phyloP scores from a whole-genome alignment of 129 eudicot genomes.

The Logfia minima region DNA sequence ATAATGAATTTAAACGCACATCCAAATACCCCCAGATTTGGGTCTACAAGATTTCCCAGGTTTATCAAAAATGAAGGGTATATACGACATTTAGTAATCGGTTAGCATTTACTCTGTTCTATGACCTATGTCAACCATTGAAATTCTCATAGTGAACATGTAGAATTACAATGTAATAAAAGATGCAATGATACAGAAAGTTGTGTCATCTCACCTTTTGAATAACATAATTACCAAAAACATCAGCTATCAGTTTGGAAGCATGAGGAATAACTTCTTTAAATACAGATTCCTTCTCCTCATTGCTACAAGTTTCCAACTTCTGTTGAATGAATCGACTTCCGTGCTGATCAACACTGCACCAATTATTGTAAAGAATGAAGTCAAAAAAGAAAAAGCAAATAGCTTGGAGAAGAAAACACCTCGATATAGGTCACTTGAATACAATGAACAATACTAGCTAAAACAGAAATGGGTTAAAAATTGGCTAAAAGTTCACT shows the following conservation, averaged over 20 bases:
- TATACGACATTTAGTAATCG: not conserved
- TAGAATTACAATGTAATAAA: not conserved
- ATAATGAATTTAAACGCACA: not conserved
- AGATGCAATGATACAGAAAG: constrained; percentile 7
- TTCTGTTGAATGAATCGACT: constrained; percentile 83
- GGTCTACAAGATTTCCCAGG: not conserved
- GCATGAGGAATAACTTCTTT: constrained; percentile 74
- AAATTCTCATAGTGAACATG: not conserved
- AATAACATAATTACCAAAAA: constrained; percentile 80
- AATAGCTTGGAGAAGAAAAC: no score
- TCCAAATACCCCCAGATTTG: not conserved
- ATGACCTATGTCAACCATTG: constrained; percentile 8
- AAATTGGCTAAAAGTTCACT: not conserved
- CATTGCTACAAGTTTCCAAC: constrained; percentile 52
- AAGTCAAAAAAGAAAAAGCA: not conserved
- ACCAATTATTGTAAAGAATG: constrained; percentile 9
- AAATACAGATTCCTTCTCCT: constrained; percentile 60
- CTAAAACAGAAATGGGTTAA: not conserved
- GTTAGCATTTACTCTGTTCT: not conserved
- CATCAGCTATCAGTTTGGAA: constrained; percentile 62
- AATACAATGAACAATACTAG: not conserved
- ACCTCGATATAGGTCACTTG: not conserved
- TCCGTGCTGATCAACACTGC: constrained; percentile 82
- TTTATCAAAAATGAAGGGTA: not conserved
- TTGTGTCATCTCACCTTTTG: constrained; percentile 53